phyloP scores from a whole-genome alignment of 352 stramenopile genomes.

The Chrysophaeum taylorii region DNA sequence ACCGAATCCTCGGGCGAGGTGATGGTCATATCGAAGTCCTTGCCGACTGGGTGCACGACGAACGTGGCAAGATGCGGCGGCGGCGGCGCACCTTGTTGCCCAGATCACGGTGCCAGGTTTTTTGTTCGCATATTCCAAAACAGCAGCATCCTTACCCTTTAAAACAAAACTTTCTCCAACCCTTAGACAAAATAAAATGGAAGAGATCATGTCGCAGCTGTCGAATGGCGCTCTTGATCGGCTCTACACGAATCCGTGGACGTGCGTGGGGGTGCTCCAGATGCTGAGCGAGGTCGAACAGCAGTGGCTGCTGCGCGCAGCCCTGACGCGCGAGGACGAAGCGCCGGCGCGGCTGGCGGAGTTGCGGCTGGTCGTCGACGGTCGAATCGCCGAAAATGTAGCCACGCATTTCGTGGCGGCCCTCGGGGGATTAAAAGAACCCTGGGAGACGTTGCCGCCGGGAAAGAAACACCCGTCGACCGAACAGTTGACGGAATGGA shows the following conservation, averaged over 20 bases:
- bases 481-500: conserved; percentile 2
- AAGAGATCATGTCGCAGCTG: background rate
- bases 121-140: no score
- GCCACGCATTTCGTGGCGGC: background rate
- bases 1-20: no score
- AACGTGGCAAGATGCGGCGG: no score
- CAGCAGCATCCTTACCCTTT: no score
- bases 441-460: background rate
- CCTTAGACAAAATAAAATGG: no score
- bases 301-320: background rate
- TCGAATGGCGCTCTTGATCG: background rate
- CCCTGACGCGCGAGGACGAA: background rate
- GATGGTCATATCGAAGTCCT: no score
- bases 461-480: background rate
- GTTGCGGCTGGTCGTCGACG: background rate
- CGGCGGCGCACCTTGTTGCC: no score
- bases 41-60: no score
- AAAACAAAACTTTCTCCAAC: no score
- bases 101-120: no score
- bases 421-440: background rate
- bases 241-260: conserved; percentile 2
- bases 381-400: background rate
- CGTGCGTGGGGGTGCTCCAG: background rate
- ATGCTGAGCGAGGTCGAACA: background rate
- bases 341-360: background rate